Evolutionary conservation across 352 stramenopile species (phyloP).

Genomic region (Globisporangium cystogenes): DNA sequence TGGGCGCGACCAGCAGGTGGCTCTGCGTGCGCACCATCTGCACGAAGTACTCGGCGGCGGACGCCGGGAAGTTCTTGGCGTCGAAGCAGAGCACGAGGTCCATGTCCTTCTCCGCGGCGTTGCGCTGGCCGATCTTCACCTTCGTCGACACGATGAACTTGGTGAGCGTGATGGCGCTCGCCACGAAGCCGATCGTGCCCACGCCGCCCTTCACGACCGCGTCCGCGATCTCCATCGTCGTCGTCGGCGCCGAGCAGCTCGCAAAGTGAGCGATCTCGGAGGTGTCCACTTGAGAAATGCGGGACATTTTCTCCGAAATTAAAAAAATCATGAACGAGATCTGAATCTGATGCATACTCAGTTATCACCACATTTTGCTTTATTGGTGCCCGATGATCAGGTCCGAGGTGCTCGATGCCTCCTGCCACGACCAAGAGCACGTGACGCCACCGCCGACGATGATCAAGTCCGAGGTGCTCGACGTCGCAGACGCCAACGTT

Average conservation of each 20-base stretch:
- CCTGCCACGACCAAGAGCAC: no score
- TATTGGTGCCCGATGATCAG: no score
- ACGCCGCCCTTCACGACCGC: slow-evolving; percentile 65
- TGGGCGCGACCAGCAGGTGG: slow-evolving; percentile 41
- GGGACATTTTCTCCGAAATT: background rate
- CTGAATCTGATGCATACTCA: no score
- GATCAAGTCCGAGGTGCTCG: background rate
- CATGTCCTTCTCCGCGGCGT: slow-evolving; percentile 50
- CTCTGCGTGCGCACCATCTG: slow-evolving; percentile 60
- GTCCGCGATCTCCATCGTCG: slow-evolving; percentile 53
- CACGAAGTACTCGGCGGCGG: slow-evolving; percentile 62
- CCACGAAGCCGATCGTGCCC: slow-evolving; percentile 61
- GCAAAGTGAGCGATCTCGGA: background rate
- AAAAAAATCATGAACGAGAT: background rate
- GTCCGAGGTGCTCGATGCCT: no score
- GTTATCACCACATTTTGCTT: no score
- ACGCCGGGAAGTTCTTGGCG: slow-evolving; percentile 39
- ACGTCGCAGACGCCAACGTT: background rate
- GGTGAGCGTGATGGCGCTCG: slow-evolving; percentile 68
- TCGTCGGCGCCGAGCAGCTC: background rate
- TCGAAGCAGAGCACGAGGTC: slow-evolving; percentile 75
- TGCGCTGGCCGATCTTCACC: slow-evolving; percentile 53
- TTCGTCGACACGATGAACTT: slow-evolving; percentile 77
- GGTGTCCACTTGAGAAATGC: no score
- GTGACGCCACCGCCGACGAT: background rate